Percentiles rank a stretch among this genome's conserved stretches.
phyloP scores from a whole-genome alignment of 345 rosid species.

The Bruguiera gymnorhiza region DNA sequence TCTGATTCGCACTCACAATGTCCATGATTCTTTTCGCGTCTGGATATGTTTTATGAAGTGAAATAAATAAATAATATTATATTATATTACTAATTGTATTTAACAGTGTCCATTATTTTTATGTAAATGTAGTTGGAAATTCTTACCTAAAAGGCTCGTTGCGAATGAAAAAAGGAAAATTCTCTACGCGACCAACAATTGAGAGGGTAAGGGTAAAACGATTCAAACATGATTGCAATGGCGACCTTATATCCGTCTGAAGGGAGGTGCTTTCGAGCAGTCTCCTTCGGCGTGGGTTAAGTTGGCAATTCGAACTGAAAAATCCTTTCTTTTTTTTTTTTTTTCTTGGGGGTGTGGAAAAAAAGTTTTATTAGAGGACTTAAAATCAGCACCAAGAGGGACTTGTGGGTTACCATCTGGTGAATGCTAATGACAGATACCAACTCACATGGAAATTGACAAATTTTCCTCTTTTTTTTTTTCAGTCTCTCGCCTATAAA shows the following conservation, averaged over 20 bases:
- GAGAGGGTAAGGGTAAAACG: not conserved
- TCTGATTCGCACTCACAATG: too few species aligned
- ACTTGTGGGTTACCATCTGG: conserved; percentile 30
- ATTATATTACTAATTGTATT: too few species aligned
- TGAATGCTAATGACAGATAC: conserved; percentile 46
- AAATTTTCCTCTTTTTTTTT: not conserved
- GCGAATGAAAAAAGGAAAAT: not conserved
- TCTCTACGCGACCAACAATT: not conserved
- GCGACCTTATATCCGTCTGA: not conserved
- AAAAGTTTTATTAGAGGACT: conserved; percentile 23
- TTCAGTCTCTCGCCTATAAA: conserved; percentile 18
- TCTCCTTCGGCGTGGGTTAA: not conserved
- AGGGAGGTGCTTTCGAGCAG: not conserved
- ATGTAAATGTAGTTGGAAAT: too few species aligned
- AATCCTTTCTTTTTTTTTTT: not conserved
- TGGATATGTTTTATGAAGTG: too few species aligned
- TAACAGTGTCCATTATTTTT: too few species aligned
- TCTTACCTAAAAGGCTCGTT: too few species aligned
- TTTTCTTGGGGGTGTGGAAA: not conserved
- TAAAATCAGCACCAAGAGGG: conserved; percentile 19
- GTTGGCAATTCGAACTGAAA: conserved; percentile 12
- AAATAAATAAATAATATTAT: too few species aligned
- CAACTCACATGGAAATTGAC: conserved; percentile 39
- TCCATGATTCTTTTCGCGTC: too few species aligned
- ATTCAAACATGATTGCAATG: not conserved